phyloP scores from a whole-genome alignment of 306 rosid species.

The Acacia acuminata region DNA sequence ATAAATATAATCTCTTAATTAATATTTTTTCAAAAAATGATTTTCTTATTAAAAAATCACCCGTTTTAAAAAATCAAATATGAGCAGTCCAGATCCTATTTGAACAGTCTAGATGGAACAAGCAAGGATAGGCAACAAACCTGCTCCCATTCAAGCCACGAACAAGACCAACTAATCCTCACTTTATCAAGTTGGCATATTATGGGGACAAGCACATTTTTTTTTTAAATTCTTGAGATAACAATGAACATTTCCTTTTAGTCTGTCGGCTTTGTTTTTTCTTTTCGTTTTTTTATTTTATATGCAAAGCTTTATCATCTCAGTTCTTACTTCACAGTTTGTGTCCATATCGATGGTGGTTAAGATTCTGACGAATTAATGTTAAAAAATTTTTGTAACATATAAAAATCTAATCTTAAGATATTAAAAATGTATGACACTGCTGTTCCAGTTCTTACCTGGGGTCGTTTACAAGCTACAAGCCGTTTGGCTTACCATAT shows the following conservation, averaged over 20 bases:
- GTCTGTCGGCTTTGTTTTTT: not conserved
- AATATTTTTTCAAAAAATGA: too few species aligned
- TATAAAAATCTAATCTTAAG: not conserved
- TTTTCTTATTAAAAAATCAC: too few species aligned
- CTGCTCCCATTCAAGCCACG: not conserved
- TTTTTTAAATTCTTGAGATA: slow-evolving; percentile 6
- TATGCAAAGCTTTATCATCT: not conserved
- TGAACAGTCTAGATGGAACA: too few species aligned
- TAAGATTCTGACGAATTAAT: not conserved
- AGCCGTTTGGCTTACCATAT: not conserved
- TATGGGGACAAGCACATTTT: slow-evolving; percentile 6
- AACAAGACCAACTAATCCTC: slow-evolving; percentile 5
- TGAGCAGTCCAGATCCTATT: too few species aligned
- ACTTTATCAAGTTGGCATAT: slow-evolving; percentile 4
- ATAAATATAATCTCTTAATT: too few species aligned
- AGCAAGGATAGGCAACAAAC: too few species aligned
- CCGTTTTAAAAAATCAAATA: too few species aligned
- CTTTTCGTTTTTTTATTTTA: not conserved
- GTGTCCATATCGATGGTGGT: not conserved
- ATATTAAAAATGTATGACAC: not conserved
- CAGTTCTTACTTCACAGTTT: not conserved
- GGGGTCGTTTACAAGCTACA: not conserved
- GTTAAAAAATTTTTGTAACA: not conserved
- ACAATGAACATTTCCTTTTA: not conserved
- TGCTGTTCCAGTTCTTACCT: not conserved